Base-by-base conservation (phyloP, 805 yeast genomes). In the Candida sakaeoensis region DNA sequence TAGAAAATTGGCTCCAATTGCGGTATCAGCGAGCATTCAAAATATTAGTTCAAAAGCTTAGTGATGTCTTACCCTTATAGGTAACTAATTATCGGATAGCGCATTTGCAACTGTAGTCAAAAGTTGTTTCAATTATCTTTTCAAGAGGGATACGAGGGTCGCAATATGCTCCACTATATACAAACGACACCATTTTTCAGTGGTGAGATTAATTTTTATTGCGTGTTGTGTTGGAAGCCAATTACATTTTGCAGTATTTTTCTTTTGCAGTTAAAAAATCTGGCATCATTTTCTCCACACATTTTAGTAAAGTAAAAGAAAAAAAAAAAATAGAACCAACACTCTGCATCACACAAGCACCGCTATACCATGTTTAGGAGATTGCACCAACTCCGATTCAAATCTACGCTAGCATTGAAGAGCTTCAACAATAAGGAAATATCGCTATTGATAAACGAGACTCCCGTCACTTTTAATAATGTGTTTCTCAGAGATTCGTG, bases 401-500 rank as follows among this genome's bases (percentile, higher is more conserved):
- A 30, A 16, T 39, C 42, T 8, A 23, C 37, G n/a, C 16, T 40
- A 18, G 15, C 34, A 2, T 33, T 59, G 14, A 38, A 34, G 2
- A 39, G 46, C 9, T 56, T 46, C 42, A 49, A 56, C 37, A 49
- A 63, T 36, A 44, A 50, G 13, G 52, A 44, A 18, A 54, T 61
- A 23, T 50, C 63, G 1, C 51, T 65, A 1, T 34, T 33, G 4
- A 41, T 63, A 21, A 41, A 47, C 15, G 44, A 48, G 6, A 45
- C 50, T 16, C 47, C 56, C 8, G 63, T 70, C 21, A 56, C 65
- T 21, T 75, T 64, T 55, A 72, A 64, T 48, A 77, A 74, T 37
- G 58, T 74, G 1, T 82, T 85, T 48, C 63, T 85, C 14, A 69
- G 91, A 51, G 95, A 85, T 51, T 70, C 87, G 0, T 80, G 87